phyloP scores from a whole-genome alignment of 345 rosid species.

The Lumnitzera racemosa region DNA sequence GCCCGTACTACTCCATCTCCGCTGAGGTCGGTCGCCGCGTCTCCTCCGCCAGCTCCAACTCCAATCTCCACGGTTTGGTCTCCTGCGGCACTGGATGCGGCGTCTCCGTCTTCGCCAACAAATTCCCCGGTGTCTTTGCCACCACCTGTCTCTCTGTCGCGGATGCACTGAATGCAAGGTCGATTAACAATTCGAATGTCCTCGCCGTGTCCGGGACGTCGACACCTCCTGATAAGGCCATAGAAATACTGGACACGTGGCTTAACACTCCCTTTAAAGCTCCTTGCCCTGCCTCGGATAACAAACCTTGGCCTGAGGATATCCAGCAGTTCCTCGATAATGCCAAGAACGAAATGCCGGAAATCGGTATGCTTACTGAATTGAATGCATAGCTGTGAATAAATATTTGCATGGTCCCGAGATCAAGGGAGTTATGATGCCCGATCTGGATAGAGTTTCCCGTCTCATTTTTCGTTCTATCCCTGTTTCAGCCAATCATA shows the following conservation, averaged over 20 bases:
- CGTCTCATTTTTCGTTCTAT: no score
- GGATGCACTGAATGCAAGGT: slow-evolving; percentile 64
- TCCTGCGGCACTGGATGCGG: slow-evolving; percentile 83
- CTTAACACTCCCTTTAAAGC: slow-evolving; percentile 66
- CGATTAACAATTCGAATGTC: slow-evolving; percentile 76
- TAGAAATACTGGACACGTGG: slow-evolving; percentile 63
- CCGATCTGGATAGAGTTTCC: no score
- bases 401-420: not conserved
- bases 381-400: no score
- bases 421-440: no score
- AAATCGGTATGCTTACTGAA: slow-evolving; percentile 30
- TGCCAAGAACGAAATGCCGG: slow-evolving; percentile 41
- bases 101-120: slow-evolving; percentile 83
- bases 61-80: slow-evolving; percentile 46
- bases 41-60: slow-evolving; percentile 30
- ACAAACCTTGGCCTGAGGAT: slow-evolving; percentile 53
- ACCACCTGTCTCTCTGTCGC: slow-evolving; percentile 59
- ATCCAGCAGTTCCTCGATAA: slow-evolving; percentile 41
- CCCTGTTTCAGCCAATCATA: no score
- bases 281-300: slow-evolving; percentile 64
- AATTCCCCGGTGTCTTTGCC: slow-evolving; percentile 77
- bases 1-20: slow-evolving; percentile 71
- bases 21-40: slow-evolving; percentile 81
- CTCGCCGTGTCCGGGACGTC: slow-evolving; percentile 66
- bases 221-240: slow-evolving; percentile 48